These are phyloP conservation scores for Xylariales sp. DNA, from an alignment of 2,329 filamentous ascomycete genomes.

Conservation along the genomic window DNA sequence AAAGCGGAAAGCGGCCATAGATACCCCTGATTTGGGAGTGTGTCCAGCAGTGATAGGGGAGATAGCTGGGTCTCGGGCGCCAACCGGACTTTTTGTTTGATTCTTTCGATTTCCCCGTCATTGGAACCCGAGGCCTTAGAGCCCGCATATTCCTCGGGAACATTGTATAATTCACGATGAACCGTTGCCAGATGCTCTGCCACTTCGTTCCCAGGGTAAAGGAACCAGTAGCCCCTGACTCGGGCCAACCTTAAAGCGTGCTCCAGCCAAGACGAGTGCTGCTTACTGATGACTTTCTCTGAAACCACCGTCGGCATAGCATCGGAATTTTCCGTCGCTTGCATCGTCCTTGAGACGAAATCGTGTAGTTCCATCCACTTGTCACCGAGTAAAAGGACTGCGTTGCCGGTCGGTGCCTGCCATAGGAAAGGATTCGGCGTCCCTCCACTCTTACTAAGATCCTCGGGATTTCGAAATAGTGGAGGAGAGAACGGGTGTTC, in stretches of 20 bases:
- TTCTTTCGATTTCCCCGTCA: slow-evolving; percentile 45
- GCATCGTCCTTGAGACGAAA: slow-evolving; percentile 75
- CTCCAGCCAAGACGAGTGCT: slow-evolving; percentile 57
- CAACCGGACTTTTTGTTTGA: slow-evolving; percentile 42
- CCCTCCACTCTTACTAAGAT: slow-evolving; percentile 46
- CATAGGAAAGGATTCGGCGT: slow-evolving; percentile 76
- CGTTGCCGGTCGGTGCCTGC: slow-evolving; percentile 86
- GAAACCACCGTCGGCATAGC: slow-evolving; percentile 56
- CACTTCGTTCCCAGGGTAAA: slow-evolving; percentile 77
- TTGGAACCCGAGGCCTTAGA: slow-evolving; percentile 42
- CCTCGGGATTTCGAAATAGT: slow-evolving; percentile 39
- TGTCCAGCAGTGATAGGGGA: slow-evolving; percentile 62
- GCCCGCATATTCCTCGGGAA: slow-evolving; percentile 74
- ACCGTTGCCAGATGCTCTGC: slow-evolving; percentile 72
- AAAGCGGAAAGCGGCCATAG: slow-evolving; percentile 60
- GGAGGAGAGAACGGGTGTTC: slow-evolving; percentile 64
- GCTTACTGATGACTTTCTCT: slow-evolving; percentile 58
- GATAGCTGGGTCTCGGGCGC: slow-evolving; percentile 54
- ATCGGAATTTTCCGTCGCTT: slow-evolving; percentile 53
- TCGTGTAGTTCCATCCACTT: slow-evolving; percentile 89
- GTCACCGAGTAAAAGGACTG: slow-evolving; percentile 83
- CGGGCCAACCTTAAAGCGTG: slow-evolving; percentile 81
- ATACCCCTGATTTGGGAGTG: slow-evolving; percentile 57
- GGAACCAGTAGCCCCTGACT: slow-evolving; percentile 78
- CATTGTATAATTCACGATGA: slow-evolving; percentile 78